phyloP scores from a whole-genome alignment of 73 alveolate species.

The Tetrahymena borealis region DNA sequence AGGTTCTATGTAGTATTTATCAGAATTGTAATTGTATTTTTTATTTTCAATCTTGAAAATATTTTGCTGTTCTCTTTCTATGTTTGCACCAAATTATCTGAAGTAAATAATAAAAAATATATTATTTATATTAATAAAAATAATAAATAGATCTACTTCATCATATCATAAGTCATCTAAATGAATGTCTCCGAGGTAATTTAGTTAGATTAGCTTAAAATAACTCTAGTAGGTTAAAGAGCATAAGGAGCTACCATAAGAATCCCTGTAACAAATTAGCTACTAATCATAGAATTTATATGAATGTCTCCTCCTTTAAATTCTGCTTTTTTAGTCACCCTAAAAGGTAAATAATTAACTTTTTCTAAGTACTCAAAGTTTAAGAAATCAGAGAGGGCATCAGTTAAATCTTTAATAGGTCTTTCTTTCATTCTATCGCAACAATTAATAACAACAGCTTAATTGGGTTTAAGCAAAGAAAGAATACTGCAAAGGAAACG shows the following conservation, averaged over 20 bases:
- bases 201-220: background rate
- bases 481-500: slow-evolving; percentile 16
- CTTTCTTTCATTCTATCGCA: slow-evolving; percentile 43
- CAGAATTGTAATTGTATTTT: background rate
- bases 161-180: slow-evolving; percentile 24
- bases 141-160: background rate
- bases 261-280: slow-evolving; percentile 25
- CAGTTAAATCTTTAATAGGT: slow-evolving; percentile 34
- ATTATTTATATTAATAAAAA: background rate
- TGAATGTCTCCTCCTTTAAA: slow-evolving; percentile 2
- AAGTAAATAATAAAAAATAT: background rate
- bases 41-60: background rate
- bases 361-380: slow-evolving; percentile 2
- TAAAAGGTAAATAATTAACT: slow-evolving; percentile 8
- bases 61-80: background rate
- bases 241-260: slow-evolving; percentile 31
- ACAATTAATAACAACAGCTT: slow-evolving; percentile 6
- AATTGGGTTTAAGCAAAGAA: background rate
- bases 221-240: background rate
- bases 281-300: slow-evolving; percentile 20
- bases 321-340: background rate
- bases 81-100: slow-evolving; percentile 1
- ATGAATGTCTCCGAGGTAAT: slow-evolving; percentile 16
- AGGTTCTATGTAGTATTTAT: slow-evolving; percentile 4
- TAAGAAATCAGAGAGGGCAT: slow-evolving; percentile 3